These are phyloP conservation scores for Eucalyptus paniculata DNA, from an alignment of 345 rosid species.

Conservation along the genomic window DNA sequence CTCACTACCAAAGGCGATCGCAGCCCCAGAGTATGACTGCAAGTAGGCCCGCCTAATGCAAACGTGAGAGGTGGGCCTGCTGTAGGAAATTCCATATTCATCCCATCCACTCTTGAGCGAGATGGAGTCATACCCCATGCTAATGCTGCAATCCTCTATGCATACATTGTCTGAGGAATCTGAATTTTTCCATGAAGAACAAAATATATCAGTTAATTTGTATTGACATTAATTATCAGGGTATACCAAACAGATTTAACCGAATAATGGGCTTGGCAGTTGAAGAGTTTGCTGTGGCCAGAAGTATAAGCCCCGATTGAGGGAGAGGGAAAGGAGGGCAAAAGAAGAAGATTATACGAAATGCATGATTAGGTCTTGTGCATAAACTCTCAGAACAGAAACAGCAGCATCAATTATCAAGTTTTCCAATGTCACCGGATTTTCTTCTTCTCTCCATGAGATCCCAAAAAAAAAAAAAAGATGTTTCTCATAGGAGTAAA, in stretches of 20 bases:
- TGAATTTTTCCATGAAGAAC: conserved; percentile 2
- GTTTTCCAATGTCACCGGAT: neutral
- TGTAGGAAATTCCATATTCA: conserved; percentile 71
- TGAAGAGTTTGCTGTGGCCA: neutral
- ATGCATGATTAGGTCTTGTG: neutral
- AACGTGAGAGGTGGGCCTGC: conserved; percentile 43
- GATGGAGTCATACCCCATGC: conserved; percentile 64
- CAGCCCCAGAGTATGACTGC: conserved; percentile 63
- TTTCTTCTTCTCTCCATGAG: neutral
- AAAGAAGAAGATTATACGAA: neutral
- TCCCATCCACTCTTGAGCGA: conserved; percentile 97
- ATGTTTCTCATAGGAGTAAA: neutral
- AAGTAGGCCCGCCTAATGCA: conserved; percentile 54
- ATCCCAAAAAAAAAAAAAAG: neutral
- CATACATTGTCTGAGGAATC: conserved; percentile 88
- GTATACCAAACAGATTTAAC: neutral
- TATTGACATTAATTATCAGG: neutral
- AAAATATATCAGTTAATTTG: neutral
- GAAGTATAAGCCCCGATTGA: neutral
- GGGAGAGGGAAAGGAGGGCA: neutral
- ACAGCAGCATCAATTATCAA: neutral
- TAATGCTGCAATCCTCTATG: conserved; percentile 65
- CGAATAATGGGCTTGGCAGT: neutral
- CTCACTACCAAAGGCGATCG: neutral
- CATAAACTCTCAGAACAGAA: neutral